phyloP scores from a whole-genome alignment of 805 yeast species.

The Candida arabinofermentans region DNA sequence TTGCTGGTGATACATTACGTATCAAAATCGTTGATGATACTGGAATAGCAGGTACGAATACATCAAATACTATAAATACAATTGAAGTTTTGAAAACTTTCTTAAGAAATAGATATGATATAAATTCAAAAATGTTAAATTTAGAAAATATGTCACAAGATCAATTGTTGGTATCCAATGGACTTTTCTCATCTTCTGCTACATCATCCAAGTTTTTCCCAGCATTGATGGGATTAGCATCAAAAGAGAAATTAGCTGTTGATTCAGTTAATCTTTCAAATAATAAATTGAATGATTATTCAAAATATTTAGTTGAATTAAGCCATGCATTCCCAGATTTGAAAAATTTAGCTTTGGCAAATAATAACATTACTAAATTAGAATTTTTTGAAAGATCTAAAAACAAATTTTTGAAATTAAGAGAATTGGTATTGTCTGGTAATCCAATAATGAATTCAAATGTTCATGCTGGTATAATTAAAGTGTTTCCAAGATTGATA shows the following conservation, averaged over 20 bases:
- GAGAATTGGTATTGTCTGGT: conserved; percentile 74
- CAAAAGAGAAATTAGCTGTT: conserved; percentile 46
- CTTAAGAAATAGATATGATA: conserved; percentile 62
- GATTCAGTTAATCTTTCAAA: conserved; percentile 68
- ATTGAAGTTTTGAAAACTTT: conserved; percentile 61
- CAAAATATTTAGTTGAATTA: conserved; percentile 51
- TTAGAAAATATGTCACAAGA: conserved; percentile 62
- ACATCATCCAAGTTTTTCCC: conserved; percentile 78
- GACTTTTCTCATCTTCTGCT: conserved; percentile 45
- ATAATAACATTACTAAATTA: conserved; percentile 61
- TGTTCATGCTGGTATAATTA: conserved; percentile 59
- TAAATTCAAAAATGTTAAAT: conserved; percentile 62
- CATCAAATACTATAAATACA: conserved; percentile 35
- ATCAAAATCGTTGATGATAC: conserved; percentile 37
- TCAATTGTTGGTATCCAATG: conserved; percentile 51
- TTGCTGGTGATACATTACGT: conserved; percentile 68
- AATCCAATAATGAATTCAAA: conserved; percentile 61
- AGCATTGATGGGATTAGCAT: conserved; percentile 82
- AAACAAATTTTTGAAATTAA: conserved; percentile 63
- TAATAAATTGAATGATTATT: conserved; percentile 62
- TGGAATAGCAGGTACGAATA: conserved; percentile 22
- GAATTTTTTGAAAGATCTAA: conserved; percentile 70
- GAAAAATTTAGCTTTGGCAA: conserved; percentile 73
- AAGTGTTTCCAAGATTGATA: conserved; percentile 73
- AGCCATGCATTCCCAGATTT: conserved; percentile 73